Base-by-base conservation (phyloP, 257 asterid genomes). In the Thymus mandschuricus region DNA sequence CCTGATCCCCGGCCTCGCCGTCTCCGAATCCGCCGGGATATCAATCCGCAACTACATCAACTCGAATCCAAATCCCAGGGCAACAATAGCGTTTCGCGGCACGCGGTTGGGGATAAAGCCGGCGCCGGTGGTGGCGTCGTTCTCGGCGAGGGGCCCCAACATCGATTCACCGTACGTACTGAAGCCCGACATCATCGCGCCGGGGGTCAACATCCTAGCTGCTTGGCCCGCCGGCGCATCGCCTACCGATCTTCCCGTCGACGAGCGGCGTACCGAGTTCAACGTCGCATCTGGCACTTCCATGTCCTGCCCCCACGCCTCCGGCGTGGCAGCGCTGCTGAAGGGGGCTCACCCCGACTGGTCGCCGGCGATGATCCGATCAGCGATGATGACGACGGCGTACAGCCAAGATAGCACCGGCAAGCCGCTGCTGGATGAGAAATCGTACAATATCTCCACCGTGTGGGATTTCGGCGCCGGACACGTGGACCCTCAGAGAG, bases 311-410 rank as follows among this genome's bases (percentile, higher is more conserved):
- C 98, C 98, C 0, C 98, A 93, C 62, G 77, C 79, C 2, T 88
- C 96, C 7, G 98, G 98, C 31, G 88, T 87, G 50, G 96, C 96
- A 2, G 97, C 96, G 0, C 72, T 93, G 50, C 81, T 93, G 27
- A 89, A 87, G 68, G 96, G 97, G 21, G 96, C 95, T 34, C 98
- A 91, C 76, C 92, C 90, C 0, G 96, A 87, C 43, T 93, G 98
- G 98, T 87, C 97, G 0, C 96, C 97, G n/a, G 97, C 97, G 1
- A 90, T 92, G 97, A 83, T 90, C 41, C 80, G 90, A 0, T 92
- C 98, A 1, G 97, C 98, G 34, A 72, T 92, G 56, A 92, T 92
- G 98, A 92, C 96, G 13, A 90, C 98, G 0, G 90, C 97, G 3
- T 86, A 88, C 78, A 78, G 76, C 29, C 57, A 66, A 2, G 88